Base-by-base conservation (phyloP, 306 rosid species). In the Myrica gale region DNA sequence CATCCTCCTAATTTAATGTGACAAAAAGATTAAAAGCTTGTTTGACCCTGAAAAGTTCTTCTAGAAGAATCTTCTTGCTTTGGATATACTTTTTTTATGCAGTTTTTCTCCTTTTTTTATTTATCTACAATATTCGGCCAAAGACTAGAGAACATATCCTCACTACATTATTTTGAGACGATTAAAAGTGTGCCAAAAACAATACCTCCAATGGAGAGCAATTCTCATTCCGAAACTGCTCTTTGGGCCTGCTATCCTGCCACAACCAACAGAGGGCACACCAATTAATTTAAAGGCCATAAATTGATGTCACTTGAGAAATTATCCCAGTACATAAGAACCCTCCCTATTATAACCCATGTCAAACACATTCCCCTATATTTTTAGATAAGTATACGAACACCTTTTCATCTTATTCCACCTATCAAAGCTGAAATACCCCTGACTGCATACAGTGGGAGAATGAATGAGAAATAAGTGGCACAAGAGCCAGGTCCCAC, bases 161-260 rank as follows among this genome's bases (percentile, higher is more conserved):
- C 47, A 56, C 20, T 60, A 77, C 12, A 82, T 69, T 74, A 43
- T 32, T 75, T 50, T 50, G 78, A 44, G 48, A 50, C 72, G 53
- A 72, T 42, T 23, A 23, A 48, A 81, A 53, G 13, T 19, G 73
- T 44, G 47, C 69, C 41, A 76, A 23, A 83, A 80, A 74, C 5
- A 63, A 9, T 76, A 90, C 97, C 91, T 90, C 96, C 66, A 85
- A 74, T 52, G 89, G 82, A 80, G 90, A 79, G 76, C 48, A 54
- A 80, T 51, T 86, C 75, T 90, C 95, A 71, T 69, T 74, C 60
- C 54, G 72, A 73, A 80, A 68, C 76, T 87, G 97, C 84, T 90
- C 96, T 74, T 84, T 88, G 68, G 83, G 74, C 86, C 86, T 82
- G 44, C 76, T 78, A 74, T 90, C 97, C 97, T 95, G 87, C 81